phyloP scores from a whole-genome alignment of 2,329 filamentous ascomycete species.

The Trichoderma pleuroti region DNA sequence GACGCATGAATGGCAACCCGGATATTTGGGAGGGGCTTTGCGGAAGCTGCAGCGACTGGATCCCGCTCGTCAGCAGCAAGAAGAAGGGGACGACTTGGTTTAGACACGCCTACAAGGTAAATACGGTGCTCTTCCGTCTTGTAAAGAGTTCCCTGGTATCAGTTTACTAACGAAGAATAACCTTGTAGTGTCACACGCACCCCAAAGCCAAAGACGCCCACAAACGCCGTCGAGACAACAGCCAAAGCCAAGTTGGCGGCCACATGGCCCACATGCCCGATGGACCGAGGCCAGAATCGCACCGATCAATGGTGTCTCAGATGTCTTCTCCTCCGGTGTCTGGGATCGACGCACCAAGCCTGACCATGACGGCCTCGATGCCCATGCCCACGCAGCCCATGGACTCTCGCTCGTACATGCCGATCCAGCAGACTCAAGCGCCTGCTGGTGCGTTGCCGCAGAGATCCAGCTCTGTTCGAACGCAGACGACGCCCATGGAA shows the following conservation, averaged over 20 bases:
- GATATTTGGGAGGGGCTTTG: slow-evolving; percentile 81
- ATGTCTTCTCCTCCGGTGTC: slow-evolving; percentile 14
- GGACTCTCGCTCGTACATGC: slow-evolving; percentile 9
- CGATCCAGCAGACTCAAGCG: slow-evolving; percentile 10
- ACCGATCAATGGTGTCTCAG: slow-evolving; percentile 32
- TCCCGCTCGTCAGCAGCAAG: slow-evolving; percentile 77
- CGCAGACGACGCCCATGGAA: neutral
- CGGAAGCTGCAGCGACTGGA: slow-evolving; percentile 75
- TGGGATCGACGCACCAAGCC: slow-evolving; percentile 2
- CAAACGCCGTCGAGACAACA: slow-evolving; percentile 63
- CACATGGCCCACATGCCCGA: slow-evolving; percentile 41
- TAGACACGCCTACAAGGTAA: slow-evolving; percentile 80
- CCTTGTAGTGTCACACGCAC: slow-evolving; percentile 62
- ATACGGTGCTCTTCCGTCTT: slow-evolving; percentile 17
- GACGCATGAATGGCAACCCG: slow-evolving; percentile 74
- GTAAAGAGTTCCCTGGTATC: neutral
- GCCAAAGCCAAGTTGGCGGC: slow-evolving; percentile 45
- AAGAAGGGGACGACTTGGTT: slow-evolving; percentile 95
- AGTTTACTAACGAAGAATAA: slow-evolving; percentile 24
- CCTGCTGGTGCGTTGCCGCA: slow-evolving; percentile 3
- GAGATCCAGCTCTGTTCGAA: neutral
- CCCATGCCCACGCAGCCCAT: slow-evolving; percentile 4
- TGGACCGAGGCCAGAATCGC: slow-evolving; percentile 44
- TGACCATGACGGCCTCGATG: slow-evolving; percentile 15
- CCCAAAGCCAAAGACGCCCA: slow-evolving; percentile 68